Base-by-base conservation (phyloP, 306 rosid species). In the Dryas drummondii region DNA sequence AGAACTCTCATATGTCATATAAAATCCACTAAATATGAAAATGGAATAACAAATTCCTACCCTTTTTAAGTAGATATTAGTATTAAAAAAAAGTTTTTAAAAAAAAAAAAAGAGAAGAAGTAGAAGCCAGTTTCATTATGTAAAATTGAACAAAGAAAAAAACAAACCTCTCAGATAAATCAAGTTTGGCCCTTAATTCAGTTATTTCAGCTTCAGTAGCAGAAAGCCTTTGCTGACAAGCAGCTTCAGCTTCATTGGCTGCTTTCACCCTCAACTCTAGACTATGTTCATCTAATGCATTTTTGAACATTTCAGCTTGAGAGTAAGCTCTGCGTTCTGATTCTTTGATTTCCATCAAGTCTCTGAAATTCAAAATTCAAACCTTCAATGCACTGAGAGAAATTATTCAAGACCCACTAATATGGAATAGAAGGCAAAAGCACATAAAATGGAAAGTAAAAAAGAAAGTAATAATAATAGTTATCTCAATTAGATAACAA, bases 231-330 rank as follows among this genome's bases (percentile, higher is more conserved):
- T 88, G 90, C 73, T 90, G 90, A 86, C 91, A 91, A 64, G 97
- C 98, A 83, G 93, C 91, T 86, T 90, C 98, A 77, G 97, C 93
- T 88, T 94, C 98, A 75, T 87, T 83, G 63, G 98, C 98, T 81
- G 98, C 98, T 90, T 83, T 88, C 74, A 94, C 97, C 79, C 98
- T 86, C 79, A 94, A 81, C 82, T 91, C 97, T 54, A 94, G 81
- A 78, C 97, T 81, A 85, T 94, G 99, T 70, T 94, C 99, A 57
- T 91, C 97, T 76, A 92, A 86, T 74, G 99, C 97, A 81, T 82
- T 92, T 87, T 84, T 86, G 79, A 90, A 81, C 63, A 85, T 79
- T 68, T 85, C 91, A 68, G 93, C 96, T 80, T 90, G 99, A 68
- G 90, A 53, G 71, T 60, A 75, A 67, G 96, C 99, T 81, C 81